phyloP scores from a whole-genome alignment of 805 yeast genomes.

The Saccharomyces kudriavzevii region DNA sequence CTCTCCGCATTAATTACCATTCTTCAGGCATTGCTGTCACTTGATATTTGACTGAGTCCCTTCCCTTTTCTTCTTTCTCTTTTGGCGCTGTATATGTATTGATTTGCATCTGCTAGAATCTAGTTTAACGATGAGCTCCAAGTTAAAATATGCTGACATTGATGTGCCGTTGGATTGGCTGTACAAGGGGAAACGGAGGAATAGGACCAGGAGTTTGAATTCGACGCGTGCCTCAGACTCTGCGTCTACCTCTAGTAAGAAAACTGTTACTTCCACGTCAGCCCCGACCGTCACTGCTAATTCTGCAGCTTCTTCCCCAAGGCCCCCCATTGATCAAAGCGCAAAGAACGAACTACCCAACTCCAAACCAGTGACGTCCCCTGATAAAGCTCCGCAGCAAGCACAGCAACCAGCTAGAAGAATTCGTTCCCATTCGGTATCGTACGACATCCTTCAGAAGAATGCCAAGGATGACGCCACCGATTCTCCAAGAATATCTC shows the following conservation, averaged over 20 bases:
- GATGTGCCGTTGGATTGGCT: conserved; percentile 80
- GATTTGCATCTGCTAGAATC: neutral
- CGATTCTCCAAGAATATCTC: neutral
- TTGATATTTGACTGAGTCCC: neutral
- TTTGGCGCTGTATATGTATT: neutral
- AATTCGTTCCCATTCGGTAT: neutral
- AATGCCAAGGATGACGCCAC: neutral
- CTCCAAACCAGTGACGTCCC: neutral
- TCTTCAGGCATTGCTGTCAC: neutral
- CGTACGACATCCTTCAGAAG: neutral
- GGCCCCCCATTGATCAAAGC: neutral
- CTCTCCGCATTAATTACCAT: neutral
- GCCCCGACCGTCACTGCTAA: neutral
- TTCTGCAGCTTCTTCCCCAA: neutral
- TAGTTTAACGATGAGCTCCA: neutral
- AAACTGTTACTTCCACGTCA: neutral
- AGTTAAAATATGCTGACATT: conserved; percentile 9
- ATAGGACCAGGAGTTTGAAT: neutral
- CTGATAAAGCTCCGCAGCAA: neutral
- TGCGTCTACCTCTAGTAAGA: neutral
- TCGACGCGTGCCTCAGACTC: neutral
- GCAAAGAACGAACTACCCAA: neutral
- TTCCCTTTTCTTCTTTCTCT: neutral
- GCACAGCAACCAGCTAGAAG: neutral
- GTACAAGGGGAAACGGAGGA: conserved; percentile 58